Percentiles rank a stretch among this genome's conserved stretches.
These are phyloP conservation scores for Thymus quinquecostatus DNA, from an alignment of 257 asterid genomes.

Conservation along the genomic window DNA sequence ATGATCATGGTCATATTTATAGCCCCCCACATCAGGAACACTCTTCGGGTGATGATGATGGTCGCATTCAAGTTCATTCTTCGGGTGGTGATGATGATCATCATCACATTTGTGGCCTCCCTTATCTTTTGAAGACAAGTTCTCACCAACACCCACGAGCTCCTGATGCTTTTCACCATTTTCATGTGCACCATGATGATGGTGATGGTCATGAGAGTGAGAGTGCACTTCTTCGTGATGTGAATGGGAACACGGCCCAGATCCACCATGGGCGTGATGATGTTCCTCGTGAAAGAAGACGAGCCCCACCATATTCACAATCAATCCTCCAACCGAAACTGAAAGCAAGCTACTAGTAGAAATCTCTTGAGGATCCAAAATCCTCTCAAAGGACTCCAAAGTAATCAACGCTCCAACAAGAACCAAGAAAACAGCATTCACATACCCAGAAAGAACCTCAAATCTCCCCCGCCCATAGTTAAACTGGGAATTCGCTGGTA, in stretches of 20 bases:
- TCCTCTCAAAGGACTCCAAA: constrained; percentile 87
- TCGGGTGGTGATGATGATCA: neutral
- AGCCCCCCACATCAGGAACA: constrained; percentile 33
- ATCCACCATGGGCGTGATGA: constrained; percentile 97
- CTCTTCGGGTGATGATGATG: constrained; percentile 36
- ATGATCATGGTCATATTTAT: constrained; percentile 13
- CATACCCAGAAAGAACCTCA: constrained; percentile 95
- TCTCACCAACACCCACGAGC: constrained; percentile 30
- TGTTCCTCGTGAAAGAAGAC: constrained; percentile 98
- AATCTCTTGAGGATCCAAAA: constrained; percentile 95
- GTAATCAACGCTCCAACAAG: constrained; percentile 89
- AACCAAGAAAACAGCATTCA: constrained; percentile 86
- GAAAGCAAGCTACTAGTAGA: constrained; percentile 77
- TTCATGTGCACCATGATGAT: constrained; percentile 41
- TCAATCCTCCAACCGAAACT: constrained; percentile 91
- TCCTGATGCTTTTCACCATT: constrained; percentile 37
- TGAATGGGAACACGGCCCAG: constrained; percentile 71
- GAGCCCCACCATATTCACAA: constrained; percentile 86
- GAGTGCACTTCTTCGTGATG: constrained; percentile 44
- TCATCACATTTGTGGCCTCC: constrained; percentile 15
- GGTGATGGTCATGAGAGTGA: constrained; percentile 31
- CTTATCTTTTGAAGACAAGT: constrained; percentile 35
- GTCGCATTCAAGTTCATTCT: constrained; percentile 19
- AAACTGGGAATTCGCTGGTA: constrained; percentile 86
- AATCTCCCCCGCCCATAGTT: constrained; percentile 96